A percentile compares a stretch with the other conserved stretches of the same genome.
These are phyloP conservation scores for Aspergillus intermedius DNA, from an alignment of 2,329 filamentous ascomycete genomes.

Conservation along the genomic window DNA sequence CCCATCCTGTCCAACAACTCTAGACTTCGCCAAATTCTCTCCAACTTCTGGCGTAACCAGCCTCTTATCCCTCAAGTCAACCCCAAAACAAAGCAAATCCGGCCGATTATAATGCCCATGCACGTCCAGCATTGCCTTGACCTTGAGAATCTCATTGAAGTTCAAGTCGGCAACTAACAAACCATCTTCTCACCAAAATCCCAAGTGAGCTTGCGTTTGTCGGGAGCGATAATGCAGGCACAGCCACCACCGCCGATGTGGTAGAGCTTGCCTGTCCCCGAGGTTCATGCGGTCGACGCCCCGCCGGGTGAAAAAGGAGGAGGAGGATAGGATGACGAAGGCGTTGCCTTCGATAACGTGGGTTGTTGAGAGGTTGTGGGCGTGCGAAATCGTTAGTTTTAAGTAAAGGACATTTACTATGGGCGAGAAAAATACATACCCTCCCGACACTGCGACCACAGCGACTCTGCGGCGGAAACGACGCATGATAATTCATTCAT, in stretches of 20 bases:
- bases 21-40: neutral
- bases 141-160: conserved; percentile 33
- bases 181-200: conserved; percentile 35
- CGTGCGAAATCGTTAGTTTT: conserved; percentile 24
- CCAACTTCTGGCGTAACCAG: neutral
- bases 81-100: neutral
- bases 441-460: neutral
- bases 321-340: conserved; percentile 50
- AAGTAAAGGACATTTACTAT: no score
- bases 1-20: neutral
- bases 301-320: conserved; percentile 40
- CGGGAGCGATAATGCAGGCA: conserved; percentile 45
- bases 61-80: neutral
- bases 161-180: conserved; percentile 47
- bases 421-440: conserved; percentile 3
- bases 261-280: conserved; percentile 36
- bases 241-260: conserved; percentile 37
- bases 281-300: conserved; percentile 43
- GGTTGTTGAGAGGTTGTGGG: conserved; percentile 43
- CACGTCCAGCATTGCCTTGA: neutral
- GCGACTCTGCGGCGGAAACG: neutral
- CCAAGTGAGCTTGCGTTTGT: conserved; percentile 42
- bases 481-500: neutral
- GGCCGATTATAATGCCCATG: neutral
- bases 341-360: conserved; percentile 53